Evolutionary conservation across 2,329 filamentous ascomycete genomes (phyloP).

Genomic region (Ophiobolus disseminans): DNA sequence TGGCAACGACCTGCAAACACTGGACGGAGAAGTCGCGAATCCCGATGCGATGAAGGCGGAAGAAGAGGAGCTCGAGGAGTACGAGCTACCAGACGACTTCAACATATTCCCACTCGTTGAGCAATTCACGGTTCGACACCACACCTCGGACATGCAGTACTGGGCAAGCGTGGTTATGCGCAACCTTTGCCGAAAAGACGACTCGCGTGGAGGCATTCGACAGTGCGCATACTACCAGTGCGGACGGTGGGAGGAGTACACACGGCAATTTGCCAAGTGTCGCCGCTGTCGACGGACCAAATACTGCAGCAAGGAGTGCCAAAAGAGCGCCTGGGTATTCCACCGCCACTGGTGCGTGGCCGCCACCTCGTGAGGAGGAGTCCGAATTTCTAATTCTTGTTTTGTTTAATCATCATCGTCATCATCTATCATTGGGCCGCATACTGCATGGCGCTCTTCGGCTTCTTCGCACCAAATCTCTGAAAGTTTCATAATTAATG

Average conservation of each 20-base stretch:
- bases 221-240: slow-evolving; percentile 99
- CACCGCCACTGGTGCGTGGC: slow-evolving; percentile 97
- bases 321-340: slow-evolving; percentile 98
- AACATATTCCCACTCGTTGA: slow-evolving; percentile 99
- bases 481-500: slow-evolving; percentile 48
- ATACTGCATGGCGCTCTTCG: slow-evolving; percentile 53
- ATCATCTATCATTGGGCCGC: slow-evolving; percentile 44
- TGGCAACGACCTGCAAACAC: slow-evolving; percentile 78
- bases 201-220: slow-evolving; percentile 89
- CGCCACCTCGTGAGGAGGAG: slow-evolving; percentile 56
- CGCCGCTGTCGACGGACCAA: slow-evolving; percentile 94
- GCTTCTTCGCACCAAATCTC: slow-evolving; percentile 37
- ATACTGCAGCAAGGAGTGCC: slow-evolving; percentile 99
- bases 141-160: slow-evolving; percentile 98
- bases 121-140: slow-evolving; percentile 95
- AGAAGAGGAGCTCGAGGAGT: slow-evolving; percentile 81
- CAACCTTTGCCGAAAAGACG: slow-evolving; percentile 97
- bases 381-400: slow-evolving; percentile 16
- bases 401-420: slow-evolving; percentile 39
- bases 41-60: slow-evolving; percentile 56
- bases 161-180: slow-evolving; percentile 99
- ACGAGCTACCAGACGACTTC: slow-evolving; percentile 89
- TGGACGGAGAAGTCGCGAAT: slow-evolving; percentile 70
- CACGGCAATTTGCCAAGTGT: slow-evolving; percentile 97
- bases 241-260: slow-evolving; percentile 97